Evolutionary conservation across 2,329 filamentous ascomycete species (phyloP).

Genomic region (Colletotrichum caudatum): DNA sequence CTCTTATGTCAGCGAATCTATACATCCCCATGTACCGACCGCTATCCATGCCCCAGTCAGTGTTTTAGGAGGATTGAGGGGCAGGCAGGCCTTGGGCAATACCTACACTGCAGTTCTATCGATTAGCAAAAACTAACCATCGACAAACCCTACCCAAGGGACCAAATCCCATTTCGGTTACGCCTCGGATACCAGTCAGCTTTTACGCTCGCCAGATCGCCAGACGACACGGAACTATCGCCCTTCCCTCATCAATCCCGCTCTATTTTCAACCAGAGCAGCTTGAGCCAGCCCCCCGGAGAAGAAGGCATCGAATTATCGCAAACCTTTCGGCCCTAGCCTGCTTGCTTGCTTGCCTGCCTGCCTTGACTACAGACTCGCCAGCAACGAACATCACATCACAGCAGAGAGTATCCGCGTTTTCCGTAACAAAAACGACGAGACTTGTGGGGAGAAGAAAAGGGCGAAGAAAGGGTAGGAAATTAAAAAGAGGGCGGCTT

Average conservation of each 20-base stretch:
- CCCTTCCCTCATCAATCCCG: conserved; percentile 30
- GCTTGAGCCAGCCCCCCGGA: background rate
- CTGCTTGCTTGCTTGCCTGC: background rate
- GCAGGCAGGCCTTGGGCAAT: conserved; percentile 5
- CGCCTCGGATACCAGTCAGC: conserved; percentile 7
- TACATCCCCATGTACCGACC: background rate
- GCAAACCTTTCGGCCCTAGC: conserved; percentile 14
- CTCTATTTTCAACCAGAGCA: background rate
- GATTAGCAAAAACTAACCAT: background rate
- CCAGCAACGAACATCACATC: conserved; percentile 11
- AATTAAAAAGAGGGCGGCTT: conserved; percentile 36
- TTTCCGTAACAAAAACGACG: conserved; percentile 26
- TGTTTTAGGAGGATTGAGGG: conserved; percentile 22
- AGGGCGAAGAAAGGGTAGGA: conserved; percentile 6
- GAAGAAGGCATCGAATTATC: background rate
- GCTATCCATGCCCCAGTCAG: conserved; percentile 3
- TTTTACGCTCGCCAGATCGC: background rate
- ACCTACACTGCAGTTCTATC: conserved; percentile 16
- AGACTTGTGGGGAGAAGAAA: conserved; percentile 8
- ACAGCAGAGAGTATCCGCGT: conserved; percentile 28
- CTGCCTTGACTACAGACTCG: background rate
- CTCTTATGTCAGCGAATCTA: background rate
- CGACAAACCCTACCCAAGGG: conserved; percentile 20
- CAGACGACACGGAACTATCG: conserved; percentile 32
- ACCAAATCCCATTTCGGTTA: conserved; percentile 27